Base-by-base conservation (phyloP, 768 basidiomycete genomes). In the Cystobasidium ongulense region DNA sequence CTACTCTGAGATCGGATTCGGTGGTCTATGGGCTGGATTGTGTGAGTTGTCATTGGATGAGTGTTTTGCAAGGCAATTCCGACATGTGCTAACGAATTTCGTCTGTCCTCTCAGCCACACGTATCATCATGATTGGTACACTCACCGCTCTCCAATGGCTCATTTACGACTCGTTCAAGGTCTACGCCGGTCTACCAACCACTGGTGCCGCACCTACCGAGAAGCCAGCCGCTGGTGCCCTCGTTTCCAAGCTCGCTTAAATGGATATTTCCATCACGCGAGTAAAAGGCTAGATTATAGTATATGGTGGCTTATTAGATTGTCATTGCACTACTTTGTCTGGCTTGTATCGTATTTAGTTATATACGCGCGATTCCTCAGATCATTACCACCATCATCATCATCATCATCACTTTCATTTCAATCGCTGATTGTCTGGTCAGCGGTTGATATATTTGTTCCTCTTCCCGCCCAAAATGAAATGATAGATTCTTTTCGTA, bases 161-260 rank as follows among this genome's bases (percentile, higher is more conserved):
- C 89, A 91, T 92, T 82, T 92, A 92, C 81, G 91, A 92, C 81
- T 84, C 86, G 63, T 92, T 91, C 87, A 92, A 92, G 85, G 77
- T 64, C 33, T 64, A 64, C 63, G 63, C 38, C 29, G 65, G 72
- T 39, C 72, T 73, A 41, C 72, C 72, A 3, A 73, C 72, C 23
- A 73, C 72, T 23, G 75, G 68, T 25, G 43, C 59, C 54, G 70
- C 73, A 11, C 31, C 39, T 25, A 74, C 75, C n/a, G 73, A 53
- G 35, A 71, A 68, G 71, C 71, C 71, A 25, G 71, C 66, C 57
- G 54, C 52, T 35, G 68, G 68, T 36, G 50, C 53, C 68, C 31
- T 71, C 68, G 68, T 23, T 27, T 39, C 36, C 50, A 71, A 71
- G 68, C 68, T 71, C 53, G 53, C 59, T 38, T 71, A 71, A 71